Evolutionary conservation across 192 early-diverging fungal species (phyloP).

Genomic region (Funneliformis geosporum): DNA sequence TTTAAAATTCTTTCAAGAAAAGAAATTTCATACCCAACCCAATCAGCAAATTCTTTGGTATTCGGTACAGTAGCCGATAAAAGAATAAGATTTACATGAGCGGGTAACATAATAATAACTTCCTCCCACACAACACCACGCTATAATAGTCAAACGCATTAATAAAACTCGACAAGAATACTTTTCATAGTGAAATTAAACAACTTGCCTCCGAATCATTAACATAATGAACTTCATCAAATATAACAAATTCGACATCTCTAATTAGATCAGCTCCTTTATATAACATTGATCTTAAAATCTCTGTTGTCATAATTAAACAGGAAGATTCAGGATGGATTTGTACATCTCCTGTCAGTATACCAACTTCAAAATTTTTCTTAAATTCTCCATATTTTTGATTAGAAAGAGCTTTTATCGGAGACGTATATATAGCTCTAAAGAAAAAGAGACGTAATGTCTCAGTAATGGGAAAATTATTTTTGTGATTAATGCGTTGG

Average conservation of each 20-base stretch:
- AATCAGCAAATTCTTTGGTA: constrained; percentile 97
- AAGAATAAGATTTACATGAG: constrained; percentile 92
- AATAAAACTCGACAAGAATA: not conserved
- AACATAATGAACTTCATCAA: constrained; percentile 99
- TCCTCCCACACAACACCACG: constrained; percentile 99
- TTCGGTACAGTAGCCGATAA: constrained; percentile 98
- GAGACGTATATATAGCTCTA: constrained; percentile 94
- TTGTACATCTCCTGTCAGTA: constrained; percentile 97
- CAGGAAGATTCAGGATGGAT: constrained; percentile 96
- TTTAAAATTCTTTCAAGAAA: not conserved
- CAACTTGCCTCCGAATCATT: constrained; percentile 81
- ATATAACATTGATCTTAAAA: constrained; percentile 97
- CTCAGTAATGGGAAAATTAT: not conserved
- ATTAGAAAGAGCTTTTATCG: constrained; percentile 98
- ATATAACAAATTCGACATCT: constrained; percentile 99
- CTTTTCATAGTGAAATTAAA: not conserved
- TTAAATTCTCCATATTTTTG: constrained; percentile 98
- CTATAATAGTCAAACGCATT: constrained; percentile 36
- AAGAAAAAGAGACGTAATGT: not conserved
- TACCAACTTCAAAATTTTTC: constrained; percentile 87
- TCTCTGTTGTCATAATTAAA: constrained; percentile 99
- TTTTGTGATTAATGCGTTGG: not conserved
- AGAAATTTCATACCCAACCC: constrained; percentile 80
- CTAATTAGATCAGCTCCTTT: constrained; percentile 93
- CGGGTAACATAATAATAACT: constrained; percentile 98